A percentile compares a stretch with the other conserved stretches of the same genome.
These are phyloP conservation scores for Apiospora aurea DNA, from an alignment of 2,329 filamentous ascomycete species.

Conservation along the genomic window DNA sequence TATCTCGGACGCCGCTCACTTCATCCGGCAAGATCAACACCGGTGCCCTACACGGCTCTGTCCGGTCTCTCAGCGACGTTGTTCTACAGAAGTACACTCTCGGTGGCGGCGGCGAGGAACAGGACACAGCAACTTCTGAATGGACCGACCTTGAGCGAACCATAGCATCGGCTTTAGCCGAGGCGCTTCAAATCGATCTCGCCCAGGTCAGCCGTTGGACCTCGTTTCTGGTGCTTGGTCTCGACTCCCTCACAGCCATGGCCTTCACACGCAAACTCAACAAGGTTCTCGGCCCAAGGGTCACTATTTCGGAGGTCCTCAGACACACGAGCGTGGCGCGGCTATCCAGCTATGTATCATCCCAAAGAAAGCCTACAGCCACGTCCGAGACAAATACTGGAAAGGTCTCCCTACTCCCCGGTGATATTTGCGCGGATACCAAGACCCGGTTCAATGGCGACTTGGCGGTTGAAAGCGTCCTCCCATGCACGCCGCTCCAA, in stretches of 20 bases:
- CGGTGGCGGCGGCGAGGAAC: conserved; percentile 41
- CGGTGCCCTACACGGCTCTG: conserved; percentile 54
- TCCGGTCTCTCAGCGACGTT: conserved; percentile 52
- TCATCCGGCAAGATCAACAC: conserved; percentile 78
- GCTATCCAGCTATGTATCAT: conserved; percentile 53
- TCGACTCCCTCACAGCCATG: conserved; percentile 87
- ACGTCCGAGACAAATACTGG: conserved; percentile 40
- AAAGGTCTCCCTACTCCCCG: background rate
- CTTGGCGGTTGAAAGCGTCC: conserved; percentile 57
- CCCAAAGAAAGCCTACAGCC: conserved; percentile 26
- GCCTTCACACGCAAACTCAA: conserved; percentile 67
- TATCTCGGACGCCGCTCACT: conserved; percentile 74
- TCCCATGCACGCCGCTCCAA: conserved; percentile 87
- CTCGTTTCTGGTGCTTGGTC: conserved; percentile 78
- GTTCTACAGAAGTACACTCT: conserved; percentile 49
- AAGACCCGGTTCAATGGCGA: conserved; percentile 39
- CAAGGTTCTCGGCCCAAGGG: conserved; percentile 48
- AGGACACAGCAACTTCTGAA: conserved; percentile 35
- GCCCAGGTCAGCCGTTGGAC: conserved; percentile 65
- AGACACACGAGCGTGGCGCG: conserved; percentile 70
- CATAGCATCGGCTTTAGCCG: conserved; percentile 63
- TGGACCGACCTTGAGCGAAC: conserved; percentile 63
- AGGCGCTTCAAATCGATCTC: conserved; percentile 53
- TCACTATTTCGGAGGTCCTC: conserved; percentile 75
- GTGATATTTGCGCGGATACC: conserved; percentile 34